phyloP scores from a whole-genome alignment of 495 filamentous ascomycete genomes.

The Neurospora sp. region DNA sequence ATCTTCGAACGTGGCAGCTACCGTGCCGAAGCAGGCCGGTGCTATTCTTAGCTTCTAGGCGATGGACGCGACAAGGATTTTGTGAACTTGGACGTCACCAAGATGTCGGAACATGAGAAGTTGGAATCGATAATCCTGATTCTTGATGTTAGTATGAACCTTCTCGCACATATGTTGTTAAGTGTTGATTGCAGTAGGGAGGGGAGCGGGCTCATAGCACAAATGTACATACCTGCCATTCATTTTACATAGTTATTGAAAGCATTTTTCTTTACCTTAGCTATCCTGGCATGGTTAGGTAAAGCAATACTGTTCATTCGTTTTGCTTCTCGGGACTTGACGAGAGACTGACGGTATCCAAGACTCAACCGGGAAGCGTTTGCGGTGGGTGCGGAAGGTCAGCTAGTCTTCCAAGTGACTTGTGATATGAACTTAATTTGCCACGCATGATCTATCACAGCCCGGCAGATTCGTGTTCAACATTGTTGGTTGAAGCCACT shows the following conservation, averaged over 20 bases:
- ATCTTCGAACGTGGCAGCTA: conserved; percentile 29
- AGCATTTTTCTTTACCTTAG: background rate
- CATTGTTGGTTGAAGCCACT: background rate
- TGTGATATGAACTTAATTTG: background rate
- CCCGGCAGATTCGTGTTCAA: background rate
- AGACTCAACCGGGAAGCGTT: background rate
- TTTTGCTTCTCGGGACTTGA: background rate
- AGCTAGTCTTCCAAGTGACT: background rate
- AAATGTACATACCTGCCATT: background rate
- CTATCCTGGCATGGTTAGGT: background rate
- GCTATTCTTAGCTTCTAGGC: conserved; percentile 42
- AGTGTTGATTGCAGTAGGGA: background rate
- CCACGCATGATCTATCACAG: background rate
- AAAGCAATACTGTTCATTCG: background rate
- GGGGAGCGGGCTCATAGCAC: background rate
- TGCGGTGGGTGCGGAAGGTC: background rate
- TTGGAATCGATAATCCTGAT: background rate
- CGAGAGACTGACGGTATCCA: background rate
- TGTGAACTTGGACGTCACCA: background rate
- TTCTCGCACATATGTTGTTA: background rate
- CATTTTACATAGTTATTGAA: background rate
- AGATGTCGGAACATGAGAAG: background rate
- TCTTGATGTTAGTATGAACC: background rate
- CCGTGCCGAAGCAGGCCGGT: conserved; percentile 42
- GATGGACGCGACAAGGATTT: background rate